A percentile compares a stretch with the other conserved stretches of the same genome.
Evolutionary conservation across 2,329 filamentous ascomycete genomes (phyloP).

Genomic region (Cladophialophora immunda): DNA sequence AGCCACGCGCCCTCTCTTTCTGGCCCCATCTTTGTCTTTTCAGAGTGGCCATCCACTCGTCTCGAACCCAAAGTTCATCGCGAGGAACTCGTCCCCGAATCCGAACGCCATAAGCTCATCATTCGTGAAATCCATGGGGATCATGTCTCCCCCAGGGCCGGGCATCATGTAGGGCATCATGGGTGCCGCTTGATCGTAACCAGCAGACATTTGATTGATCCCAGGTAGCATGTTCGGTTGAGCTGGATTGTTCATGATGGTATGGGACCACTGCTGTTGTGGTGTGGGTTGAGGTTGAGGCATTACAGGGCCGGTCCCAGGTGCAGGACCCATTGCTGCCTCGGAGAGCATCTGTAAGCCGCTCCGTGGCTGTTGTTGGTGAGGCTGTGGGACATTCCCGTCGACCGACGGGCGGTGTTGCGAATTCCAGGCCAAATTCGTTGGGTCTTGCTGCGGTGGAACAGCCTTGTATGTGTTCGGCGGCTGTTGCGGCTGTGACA

Average conservation of each 20-base stretch:
- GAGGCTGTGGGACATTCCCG: constrained; percentile 25
- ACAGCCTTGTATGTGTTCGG: constrained; percentile 27
- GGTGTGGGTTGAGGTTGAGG: constrained; percentile 24
- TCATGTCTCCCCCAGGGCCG: constrained; percentile 31
- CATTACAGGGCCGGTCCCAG: constrained; percentile 26
- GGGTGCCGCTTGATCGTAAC: constrained; percentile 10
- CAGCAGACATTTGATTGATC: constrained; percentile 32
- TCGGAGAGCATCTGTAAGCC: constrained; percentile 43
- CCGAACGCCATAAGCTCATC: constrained; percentile 42
- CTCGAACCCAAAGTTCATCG: constrained; percentile 42
- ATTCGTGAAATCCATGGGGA: constrained; percentile 38
- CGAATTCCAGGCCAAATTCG: constrained; percentile 28
- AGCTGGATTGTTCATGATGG: constrained; percentile 28
- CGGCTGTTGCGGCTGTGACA: constrained; percentile 15
- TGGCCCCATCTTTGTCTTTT: background rate
- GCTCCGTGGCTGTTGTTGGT: constrained; percentile 32
- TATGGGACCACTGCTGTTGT: constrained; percentile 35
- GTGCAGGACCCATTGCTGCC: constrained; percentile 40
- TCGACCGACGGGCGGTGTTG: constrained; percentile 30
- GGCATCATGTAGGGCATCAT: constrained; percentile 40
- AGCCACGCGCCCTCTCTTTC: background rate
- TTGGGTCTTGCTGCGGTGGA: constrained; percentile 34
- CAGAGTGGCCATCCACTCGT: constrained; percentile 34
- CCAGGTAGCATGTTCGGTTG: constrained; percentile 35
- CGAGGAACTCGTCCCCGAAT: constrained; percentile 42